Percentiles rank a stretch among this genome's conserved stretches.
Evolutionary conservation across 2,329 filamentous ascomycete species (phyloP).

Genomic region (Xylariaceae sp.): DNA sequence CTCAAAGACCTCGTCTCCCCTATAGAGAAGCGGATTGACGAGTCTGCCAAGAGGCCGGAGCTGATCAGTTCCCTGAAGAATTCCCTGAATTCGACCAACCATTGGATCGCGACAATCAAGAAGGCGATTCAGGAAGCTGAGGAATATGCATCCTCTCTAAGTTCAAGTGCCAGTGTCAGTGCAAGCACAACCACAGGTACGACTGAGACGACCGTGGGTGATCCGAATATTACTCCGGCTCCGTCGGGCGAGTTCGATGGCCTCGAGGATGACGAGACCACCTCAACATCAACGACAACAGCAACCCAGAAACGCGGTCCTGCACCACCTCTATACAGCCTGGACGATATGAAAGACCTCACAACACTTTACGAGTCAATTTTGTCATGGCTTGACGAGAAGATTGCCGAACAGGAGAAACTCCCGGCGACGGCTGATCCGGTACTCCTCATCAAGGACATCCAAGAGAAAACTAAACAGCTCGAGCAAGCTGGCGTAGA

Average conservation of each 20-base stretch:
- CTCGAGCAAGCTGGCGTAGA: slow-evolving; percentile 68
- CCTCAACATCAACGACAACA: slow-evolving; percentile 36
- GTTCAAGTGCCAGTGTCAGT: too few relatives aligned
- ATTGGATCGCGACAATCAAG: slow-evolving; percentile 67
- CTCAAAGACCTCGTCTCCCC: slow-evolving; percentile 76
- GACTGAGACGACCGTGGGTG: slow-evolving; percentile 34
- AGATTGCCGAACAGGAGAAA: slow-evolving; percentile 65
- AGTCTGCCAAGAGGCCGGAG: slow-evolving; percentile 67
- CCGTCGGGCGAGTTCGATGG: slow-evolving; percentile 61
- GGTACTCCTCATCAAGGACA: slow-evolving; percentile 67
- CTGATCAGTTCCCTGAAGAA: slow-evolving; percentile 64
- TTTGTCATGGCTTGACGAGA: slow-evolving; percentile 70
- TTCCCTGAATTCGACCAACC: slow-evolving; percentile 65
- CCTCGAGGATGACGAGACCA: slow-evolving; percentile 67
- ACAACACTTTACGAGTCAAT: slow-evolving; percentile 60
- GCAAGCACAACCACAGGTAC: slow-evolving; percentile 45
- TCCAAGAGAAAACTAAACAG: slow-evolving; percentile 64
- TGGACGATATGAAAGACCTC: slow-evolving; percentile 66
- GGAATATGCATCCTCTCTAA: slow-evolving; percentile 53
- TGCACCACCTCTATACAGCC: slow-evolving; percentile 64
- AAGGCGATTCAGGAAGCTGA: slow-evolving; percentile 67
- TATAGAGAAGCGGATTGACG: slow-evolving; percentile 69
- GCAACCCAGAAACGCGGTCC: slow-evolving; percentile 50
- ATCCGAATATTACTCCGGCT: slow-evolving; percentile 44
- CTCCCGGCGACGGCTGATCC: slow-evolving; percentile 70